Evolutionary conservation across 331 rosid genomes (phyloP).

Genomic region (Ulmus americana): DNA sequence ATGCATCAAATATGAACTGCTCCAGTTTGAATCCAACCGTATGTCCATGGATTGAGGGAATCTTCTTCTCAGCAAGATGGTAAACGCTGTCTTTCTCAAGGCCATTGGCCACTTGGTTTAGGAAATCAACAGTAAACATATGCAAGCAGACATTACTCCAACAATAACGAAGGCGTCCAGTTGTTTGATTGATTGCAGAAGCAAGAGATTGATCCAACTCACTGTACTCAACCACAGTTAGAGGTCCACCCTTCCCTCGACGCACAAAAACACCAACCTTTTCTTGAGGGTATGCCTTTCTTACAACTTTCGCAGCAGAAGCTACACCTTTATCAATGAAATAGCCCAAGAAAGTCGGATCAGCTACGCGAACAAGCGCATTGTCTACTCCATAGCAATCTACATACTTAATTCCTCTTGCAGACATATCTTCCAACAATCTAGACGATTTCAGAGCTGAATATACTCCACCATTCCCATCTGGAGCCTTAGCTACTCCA

Average conservation of each 20-base stretch:
- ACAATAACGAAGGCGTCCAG: conserved; percentile 96
- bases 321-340: conserved; percentile 90
- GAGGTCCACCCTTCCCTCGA: conserved; percentile 94
- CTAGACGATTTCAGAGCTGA: conserved; percentile 77
- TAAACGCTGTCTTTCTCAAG: conserved; percentile 95
- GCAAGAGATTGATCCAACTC: conserved; percentile 76
- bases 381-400: conserved; percentile 99
- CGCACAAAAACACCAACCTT: conserved; percentile 96
- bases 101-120: conserved; percentile 93
- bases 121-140: conserved; percentile 95
- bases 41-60: conserved; percentile 77
- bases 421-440: conserved; percentile 89
- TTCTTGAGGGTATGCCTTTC: conserved; percentile 99
- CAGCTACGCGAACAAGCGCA: conserved; percentile 95
- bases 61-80: conserved; percentile 95
- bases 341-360: conserved; percentile 89
- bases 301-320: conserved; percentile 95
- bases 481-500: conserved; percentile 89
- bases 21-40: conserved; percentile 77
- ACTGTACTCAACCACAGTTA: conserved; percentile 92
- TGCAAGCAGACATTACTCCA: conserved; percentile 99
- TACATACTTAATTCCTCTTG: conserved; percentile 74
- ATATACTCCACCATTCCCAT: conserved; percentile 98
- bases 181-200: conserved; percentile 79
- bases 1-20: conserved; percentile 93